These are phyloP conservation scores for Plasmodium berghei DNA, from an alignment of 169 alveolate species.

Conservation along the genomic window DNA sequence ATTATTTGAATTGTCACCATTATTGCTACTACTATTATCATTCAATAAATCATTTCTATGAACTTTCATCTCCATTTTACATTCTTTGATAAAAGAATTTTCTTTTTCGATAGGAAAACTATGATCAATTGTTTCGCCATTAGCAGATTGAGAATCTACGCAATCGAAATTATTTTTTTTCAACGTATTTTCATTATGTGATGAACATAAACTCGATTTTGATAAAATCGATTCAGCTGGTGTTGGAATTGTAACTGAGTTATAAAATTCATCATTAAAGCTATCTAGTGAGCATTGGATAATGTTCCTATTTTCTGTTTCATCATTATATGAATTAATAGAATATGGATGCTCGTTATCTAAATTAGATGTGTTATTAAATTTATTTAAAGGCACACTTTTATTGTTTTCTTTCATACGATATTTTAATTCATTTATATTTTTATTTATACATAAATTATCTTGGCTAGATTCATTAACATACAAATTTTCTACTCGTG, in stretches of 20 bases:
- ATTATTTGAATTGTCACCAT: background rate
- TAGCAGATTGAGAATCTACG: no score
- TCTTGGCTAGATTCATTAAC: slow-evolving; percentile 43
- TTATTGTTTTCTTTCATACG: slow-evolving; percentile 9
- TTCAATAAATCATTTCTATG: no score
- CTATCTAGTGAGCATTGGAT: slow-evolving; percentile 49
- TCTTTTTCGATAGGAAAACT: no score
- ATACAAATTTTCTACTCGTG: slow-evolving; percentile 65
- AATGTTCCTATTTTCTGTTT: slow-evolving; percentile 17
- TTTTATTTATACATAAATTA: slow-evolving; percentile 2
- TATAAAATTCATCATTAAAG: slow-evolving; percentile 67
- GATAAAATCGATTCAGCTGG: slow-evolving; percentile 68
- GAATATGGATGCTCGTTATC: slow-evolving; percentile 31
- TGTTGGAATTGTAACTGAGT: slow-evolving; percentile 57
- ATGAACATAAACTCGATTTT: slow-evolving; percentile 25
- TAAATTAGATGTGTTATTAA: slow-evolving; percentile 7
- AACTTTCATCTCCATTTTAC: no score
- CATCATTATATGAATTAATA: slow-evolving; percentile 47
- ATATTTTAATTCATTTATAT: slow-evolving; percentile 24
- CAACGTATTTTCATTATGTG: slow-evolving; percentile 9
- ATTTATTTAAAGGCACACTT: slow-evolving; percentile 4
- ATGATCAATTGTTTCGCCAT: no score
- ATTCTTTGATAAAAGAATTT: no score
- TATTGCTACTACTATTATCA: no score
- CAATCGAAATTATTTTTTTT: background rate